Evolutionary conservation across 495 filamentous ascomycete genomes (phyloP).

Genomic region (Penicillium psychrofluorescens): DNA sequence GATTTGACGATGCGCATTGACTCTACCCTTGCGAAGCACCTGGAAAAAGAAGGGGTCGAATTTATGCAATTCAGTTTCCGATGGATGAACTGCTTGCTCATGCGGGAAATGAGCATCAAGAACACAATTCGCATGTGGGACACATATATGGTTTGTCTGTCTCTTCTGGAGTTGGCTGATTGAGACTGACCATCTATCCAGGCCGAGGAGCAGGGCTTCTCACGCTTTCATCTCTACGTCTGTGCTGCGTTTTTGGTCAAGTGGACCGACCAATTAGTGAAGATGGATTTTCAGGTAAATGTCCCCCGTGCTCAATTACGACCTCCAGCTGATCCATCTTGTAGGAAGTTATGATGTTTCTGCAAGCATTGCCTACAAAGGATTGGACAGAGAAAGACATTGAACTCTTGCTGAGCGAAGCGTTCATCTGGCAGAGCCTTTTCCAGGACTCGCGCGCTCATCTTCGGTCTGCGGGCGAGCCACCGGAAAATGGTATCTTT

Average conservation of each 20-base stretch:
- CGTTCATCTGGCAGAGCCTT: constrained; percentile 91
- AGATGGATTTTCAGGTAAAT: constrained; percentile 84
- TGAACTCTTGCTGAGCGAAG: constrained; percentile 89
- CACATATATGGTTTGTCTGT: constrained; percentile 78
- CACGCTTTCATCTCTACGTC: constrained; percentile 95
- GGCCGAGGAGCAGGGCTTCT: constrained; percentile 98
- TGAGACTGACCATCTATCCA: constrained; percentile 28
- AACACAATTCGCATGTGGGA: constrained; percentile 99
- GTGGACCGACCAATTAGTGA: constrained; percentile 89
- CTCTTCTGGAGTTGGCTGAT: background rate
- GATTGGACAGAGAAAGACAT: constrained; percentile 98
- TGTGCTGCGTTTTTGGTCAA: constrained; percentile 98
- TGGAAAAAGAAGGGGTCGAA: constrained; percentile 85
- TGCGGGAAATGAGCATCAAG: constrained; percentile 92
- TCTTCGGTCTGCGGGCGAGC: constrained; percentile 48
- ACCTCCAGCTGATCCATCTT: background rate
- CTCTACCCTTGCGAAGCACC: constrained; percentile 71
- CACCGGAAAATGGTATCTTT: constrained; percentile 34
- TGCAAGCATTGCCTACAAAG: constrained; percentile 90
- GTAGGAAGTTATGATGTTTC: constrained; percentile 97
- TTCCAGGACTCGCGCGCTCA: constrained; percentile 86
- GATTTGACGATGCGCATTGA: constrained; percentile 91
- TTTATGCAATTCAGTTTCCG: constrained; percentile 99
- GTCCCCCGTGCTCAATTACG: background rate
- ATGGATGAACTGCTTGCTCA: constrained; percentile 99